Base-by-base conservation (phyloP, 805 yeast species). In the Kregervanrija fluxuum region DNA sequence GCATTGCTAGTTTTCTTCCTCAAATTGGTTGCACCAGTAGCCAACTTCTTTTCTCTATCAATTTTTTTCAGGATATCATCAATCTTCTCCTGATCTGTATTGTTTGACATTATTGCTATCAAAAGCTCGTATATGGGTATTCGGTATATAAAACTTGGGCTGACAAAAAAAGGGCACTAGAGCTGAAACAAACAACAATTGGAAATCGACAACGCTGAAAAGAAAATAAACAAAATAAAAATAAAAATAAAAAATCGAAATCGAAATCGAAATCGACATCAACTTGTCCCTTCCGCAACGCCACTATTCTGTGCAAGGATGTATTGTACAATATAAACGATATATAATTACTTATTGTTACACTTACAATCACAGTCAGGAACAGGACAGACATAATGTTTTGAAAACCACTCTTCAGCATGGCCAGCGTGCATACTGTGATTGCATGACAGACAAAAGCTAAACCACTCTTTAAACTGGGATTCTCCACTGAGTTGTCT, bases 381-480 rank as follows among this genome's bases (percentile, higher is more conserved):
- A 3, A 91, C 95, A 0, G 99, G 97, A 57, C 99, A 91, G 1
- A 85, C 77, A 45, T 76, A 77, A 55, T 90, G 95, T 60, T 81
- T 82, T 22, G 82, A 75, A 61, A 91, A 91, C 99, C 99, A 91
- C 56, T 90, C 95, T 50, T 86, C 89, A 0, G 97, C 97, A 61
- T 91, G 99, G 4, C 85, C 89, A 0, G 95, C 89, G 65, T 91
- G 99, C 77, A 82, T 82, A 1, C 96, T 95, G 56, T 91, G 99
- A 58, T 85, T 87, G 60, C 99, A 91, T 32, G 82, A 77, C 51
- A 91, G 65, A 57, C 99, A 91, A 64, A 88, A 88, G 53, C 93
- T 86, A 53, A 91, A 89, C 95, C 96, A 88, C 50, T 84, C 83
- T 47, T 79, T 75, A 59, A 85, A 77, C 47, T 67, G 65, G 14